A percentile compares a stretch with the other conserved stretches of the same genome.
These are phyloP conservation scores for Colletotrichum sp. DNA, from an alignment of 2,329 filamentous ascomycete species.

Conservation along the genomic window DNA sequence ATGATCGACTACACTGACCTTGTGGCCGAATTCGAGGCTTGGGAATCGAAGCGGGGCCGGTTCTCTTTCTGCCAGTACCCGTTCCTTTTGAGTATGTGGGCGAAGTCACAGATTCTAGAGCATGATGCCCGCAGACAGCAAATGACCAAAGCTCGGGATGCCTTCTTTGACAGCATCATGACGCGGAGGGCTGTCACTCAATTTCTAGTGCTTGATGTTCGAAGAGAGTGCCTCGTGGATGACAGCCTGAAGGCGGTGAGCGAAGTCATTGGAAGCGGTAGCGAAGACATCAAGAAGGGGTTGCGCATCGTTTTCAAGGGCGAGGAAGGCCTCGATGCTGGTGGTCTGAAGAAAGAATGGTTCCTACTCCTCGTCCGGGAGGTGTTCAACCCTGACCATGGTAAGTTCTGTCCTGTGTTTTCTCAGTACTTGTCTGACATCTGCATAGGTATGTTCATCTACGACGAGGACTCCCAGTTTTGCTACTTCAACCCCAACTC, in stretches of 20 bases:
- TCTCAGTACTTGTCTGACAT: constrained; percentile 7
- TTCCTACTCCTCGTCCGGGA: constrained; percentile 87
- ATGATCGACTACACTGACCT: constrained; percentile 87
- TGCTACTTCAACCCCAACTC: constrained; percentile 94
- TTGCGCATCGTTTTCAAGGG: constrained; percentile 84
- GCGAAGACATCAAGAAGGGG: constrained; percentile 89
- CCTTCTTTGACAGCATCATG: constrained; percentile 89
- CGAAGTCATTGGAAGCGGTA: constrained; percentile 79
- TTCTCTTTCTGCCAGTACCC: constrained; percentile 94
- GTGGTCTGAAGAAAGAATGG: constrained; percentile 92
- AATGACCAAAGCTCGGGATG: constrained; percentile 85
- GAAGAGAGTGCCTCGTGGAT: constrained; percentile 85
- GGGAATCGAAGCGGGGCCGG: constrained; percentile 75
- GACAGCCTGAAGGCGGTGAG: constrained; percentile 86
- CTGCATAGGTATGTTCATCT: constrained; percentile 79
- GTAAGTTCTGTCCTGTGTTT: constrained; percentile 51
- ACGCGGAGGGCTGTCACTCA: constrained; percentile 75
- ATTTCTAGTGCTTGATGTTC: constrained; percentile 76
- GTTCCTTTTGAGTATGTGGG: constrained; percentile 88
- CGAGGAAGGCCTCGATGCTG: constrained; percentile 90
- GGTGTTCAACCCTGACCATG: constrained; percentile 89
- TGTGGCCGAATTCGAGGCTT: constrained; percentile 83
- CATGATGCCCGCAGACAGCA: constrained; percentile 88
- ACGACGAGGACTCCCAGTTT: constrained; percentile 87
- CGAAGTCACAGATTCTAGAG: constrained; percentile 89